Base-by-base conservation (phyloP, 768 basidiomycete species). In the Suillus spraguei region DNA sequence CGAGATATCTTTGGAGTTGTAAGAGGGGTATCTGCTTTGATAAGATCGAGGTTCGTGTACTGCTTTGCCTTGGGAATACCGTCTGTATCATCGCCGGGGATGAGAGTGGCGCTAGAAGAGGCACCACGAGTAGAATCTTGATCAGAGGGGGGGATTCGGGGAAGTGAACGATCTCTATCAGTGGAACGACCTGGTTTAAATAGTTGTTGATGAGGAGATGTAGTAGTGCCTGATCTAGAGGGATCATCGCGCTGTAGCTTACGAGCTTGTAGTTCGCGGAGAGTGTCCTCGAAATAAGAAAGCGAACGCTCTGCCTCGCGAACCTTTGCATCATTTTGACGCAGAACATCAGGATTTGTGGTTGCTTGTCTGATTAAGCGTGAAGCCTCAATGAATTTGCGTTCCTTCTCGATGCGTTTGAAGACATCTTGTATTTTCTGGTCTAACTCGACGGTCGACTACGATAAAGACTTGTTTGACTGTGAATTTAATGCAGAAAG, bases 11-110 rank as follows among this genome's bases (percentile, higher is more conserved):
- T 99, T 68, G 93, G 90, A 2, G 96, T 91, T 22, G 95, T 95
- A 72, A 97, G 87, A 17, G 97, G 96, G 52, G 96, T 96, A 79
- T 99, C 97, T 66, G 95, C 95, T 79, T 96, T 96, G 77, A 97
- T 94, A 66, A 99, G 81, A 82, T 99, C 97, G 66, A 95, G 82
- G 70, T 94, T 94, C 66, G 87, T 87, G 73, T 91, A 92, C 63
- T 86, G 85, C 77, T 89, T 91, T 65, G 77, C 77, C 72, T 83
- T 84, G 39, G 85, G 77, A 54, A 74, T 66, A 24, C 77, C 78
- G 47, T 69, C 74, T 65, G 70, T 72, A 70, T 74, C 79, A 67
- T 69, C 79, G 70, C 73, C 77, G 68, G 59, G 63, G 67, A 72
- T 71, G 38, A 75, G 78, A 60, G 72, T 69, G 66, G 80, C 81